phyloP scores from a whole-genome alignment of 139 green algal genomes.

The Closterium sp. region DNA sequence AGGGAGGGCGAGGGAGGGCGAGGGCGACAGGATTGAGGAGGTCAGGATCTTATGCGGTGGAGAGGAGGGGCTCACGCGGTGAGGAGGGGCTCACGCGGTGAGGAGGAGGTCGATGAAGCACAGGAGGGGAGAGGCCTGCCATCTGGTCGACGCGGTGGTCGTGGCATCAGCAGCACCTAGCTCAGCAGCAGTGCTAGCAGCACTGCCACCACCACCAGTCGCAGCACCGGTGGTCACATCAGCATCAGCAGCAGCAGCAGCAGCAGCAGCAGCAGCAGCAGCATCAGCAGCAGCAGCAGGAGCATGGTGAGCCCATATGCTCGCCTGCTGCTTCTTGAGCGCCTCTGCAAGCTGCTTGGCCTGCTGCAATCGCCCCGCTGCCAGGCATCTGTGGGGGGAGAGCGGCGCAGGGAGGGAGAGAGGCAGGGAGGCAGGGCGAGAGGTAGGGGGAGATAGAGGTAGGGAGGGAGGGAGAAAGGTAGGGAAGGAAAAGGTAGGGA shows the following conservation, averaged over 20 bases:
- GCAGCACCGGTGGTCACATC: no score
- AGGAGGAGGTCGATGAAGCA: neutral
- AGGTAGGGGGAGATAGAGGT: no score
- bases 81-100: neutral
- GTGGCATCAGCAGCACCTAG: no score
- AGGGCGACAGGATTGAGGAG: no score
- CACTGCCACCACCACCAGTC: neutral
- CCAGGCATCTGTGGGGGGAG: neutral
- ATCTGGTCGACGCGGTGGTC: neutral
- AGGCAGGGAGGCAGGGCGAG: no score
- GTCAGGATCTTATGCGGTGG: no score
- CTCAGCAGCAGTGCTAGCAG: no score
- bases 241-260: neutral
- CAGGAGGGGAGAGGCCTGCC: neutral
- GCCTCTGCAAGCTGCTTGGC: neutral
- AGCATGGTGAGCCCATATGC: neutral
- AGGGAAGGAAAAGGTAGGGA: no score
- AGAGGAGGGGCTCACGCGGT: neutral
- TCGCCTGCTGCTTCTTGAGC: neutral
- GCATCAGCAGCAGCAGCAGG: neutral
- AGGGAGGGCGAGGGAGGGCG: no score
- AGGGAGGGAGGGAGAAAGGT: no score
- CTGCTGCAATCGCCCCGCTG: neutral
- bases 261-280: neutral
- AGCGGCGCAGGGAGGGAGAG: no score